These are phyloP conservation scores for Acanthamoeba castellanii DNA, from an alignment of 208 protist species.

Conservation along the genomic window DNA sequence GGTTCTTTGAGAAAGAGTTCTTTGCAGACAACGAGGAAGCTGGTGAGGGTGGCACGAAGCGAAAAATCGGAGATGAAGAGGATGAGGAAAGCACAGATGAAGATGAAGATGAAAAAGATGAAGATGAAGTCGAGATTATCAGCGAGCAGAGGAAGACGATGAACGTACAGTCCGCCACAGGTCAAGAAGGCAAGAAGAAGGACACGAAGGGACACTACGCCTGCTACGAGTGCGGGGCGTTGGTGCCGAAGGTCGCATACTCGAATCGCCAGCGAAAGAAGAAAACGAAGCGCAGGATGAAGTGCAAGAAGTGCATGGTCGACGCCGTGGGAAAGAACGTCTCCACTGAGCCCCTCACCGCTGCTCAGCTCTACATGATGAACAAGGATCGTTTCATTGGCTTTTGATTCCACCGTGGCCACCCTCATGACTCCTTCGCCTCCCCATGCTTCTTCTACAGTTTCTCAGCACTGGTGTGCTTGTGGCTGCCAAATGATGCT, in stretches of 20 bases:
- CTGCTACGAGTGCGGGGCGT: neutral
- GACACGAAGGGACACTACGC: neutral
- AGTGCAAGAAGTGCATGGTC: slow-evolving; percentile 33
- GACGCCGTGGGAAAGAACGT: slow-evolving; percentile 23
- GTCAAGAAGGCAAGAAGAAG: neutral
- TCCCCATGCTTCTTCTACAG: neutral
- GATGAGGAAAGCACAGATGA: neutral
- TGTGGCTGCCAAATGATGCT: too few relatives aligned
- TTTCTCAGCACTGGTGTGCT: too few relatives aligned
- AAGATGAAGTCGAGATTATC: neutral
- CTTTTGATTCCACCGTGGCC: neutral
- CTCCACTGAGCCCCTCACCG: neutral
- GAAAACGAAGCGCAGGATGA: neutral
- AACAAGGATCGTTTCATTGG: slow-evolving; percentile 46
- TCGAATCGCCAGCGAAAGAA: slow-evolving; percentile 57
- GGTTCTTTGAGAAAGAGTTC: slow-evolving; percentile 54
- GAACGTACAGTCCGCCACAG: too few relatives aligned
- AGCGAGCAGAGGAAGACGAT: neutral
- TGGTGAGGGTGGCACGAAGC: neutral
- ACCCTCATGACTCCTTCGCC: neutral
- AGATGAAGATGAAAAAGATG: neutral
- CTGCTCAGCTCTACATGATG: neutral
- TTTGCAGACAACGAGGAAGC: neutral
- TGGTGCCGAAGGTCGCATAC: neutral
- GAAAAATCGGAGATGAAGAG: slow-evolving; percentile 22